Percentiles rank a stretch among this genome's conserved stretches.
phyloP scores from a whole-genome alignment of 2,329 filamentous ascomycete genomes.

The Exophiala sideris region DNA sequence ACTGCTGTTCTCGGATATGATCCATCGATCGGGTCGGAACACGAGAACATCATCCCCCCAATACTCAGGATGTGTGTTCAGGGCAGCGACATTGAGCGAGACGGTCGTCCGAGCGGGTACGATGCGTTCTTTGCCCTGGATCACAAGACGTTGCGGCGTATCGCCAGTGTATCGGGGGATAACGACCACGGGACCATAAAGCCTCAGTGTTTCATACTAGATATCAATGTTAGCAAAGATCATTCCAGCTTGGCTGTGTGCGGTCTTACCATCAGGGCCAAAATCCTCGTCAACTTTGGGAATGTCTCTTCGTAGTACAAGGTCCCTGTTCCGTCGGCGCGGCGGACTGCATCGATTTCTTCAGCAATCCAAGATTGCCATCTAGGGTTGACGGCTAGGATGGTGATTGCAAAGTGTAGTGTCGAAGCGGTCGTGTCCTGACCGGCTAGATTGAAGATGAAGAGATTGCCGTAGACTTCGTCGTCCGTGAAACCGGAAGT shows the following conservation, averaged over 20 bases:
- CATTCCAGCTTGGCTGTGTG: too few relatives aligned
- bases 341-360: constrained; percentile 22
- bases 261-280: constrained; percentile 47
- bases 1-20: constrained; percentile 30
- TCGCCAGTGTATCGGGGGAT: constrained; percentile 23
- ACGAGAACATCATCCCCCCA: constrained; percentile 30
- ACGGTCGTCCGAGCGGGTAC: constrained; percentile 28
- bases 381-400: constrained; percentile 23
- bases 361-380: constrained; percentile 24
- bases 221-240: not conserved
- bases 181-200: constrained; percentile 27
- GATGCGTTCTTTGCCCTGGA: constrained; percentile 16
- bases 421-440: constrained; percentile 32
- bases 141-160: constrained; percentile 15
- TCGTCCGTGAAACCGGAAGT: constrained; percentile 33
- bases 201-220: constrained; percentile 30
- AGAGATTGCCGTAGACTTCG: constrained; percentile 46
- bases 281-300: constrained; percentile 42
- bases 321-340: constrained; percentile 23
- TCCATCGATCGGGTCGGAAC: constrained; percentile 39
- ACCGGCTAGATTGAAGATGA: constrained; percentile 47
- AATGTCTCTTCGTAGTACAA: constrained; percentile 45
- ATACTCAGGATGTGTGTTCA: constrained; percentile 31
- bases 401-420: constrained; percentile 22
- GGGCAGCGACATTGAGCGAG: constrained; percentile 28